Percentiles rank a stretch among this genome's conserved stretches.
phyloP scores from a whole-genome alignment of 768 basidiomycete genomes.

The Psilocybe tampanensis region DNA sequence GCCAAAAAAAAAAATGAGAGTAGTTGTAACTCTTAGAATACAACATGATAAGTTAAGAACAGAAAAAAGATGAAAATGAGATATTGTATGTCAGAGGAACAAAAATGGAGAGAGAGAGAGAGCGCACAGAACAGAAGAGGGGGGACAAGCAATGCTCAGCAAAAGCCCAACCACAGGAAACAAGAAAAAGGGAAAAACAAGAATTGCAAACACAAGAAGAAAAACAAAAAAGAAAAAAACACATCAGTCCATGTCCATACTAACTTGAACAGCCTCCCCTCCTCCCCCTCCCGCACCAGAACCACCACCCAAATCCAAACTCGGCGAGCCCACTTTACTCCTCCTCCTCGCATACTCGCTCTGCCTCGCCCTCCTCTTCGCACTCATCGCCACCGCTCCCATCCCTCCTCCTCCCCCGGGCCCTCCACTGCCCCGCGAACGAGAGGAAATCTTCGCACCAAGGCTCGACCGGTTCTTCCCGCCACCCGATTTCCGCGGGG shows the following conservation, averaged over 20 bases:
- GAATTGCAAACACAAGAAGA: not conserved
- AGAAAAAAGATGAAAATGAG: not conserved
- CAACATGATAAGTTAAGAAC: not conserved
- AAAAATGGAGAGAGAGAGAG: no score
- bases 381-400: conserved; percentile 54
- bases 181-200: no score
- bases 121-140: no score
- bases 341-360: conserved; percentile 70
- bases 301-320: no score
- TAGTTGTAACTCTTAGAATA: no score
- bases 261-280: no score
- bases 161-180: no score
- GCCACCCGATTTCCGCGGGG: conserved; percentile 21
- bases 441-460: conserved; percentile 37
- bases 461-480: conserved; percentile 53
- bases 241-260: not conserved
- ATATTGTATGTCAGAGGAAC: no score
- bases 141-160: no score
- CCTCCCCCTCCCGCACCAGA: no score
- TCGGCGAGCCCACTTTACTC: conserved; percentile 29
- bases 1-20: no score
- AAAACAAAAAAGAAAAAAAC: not conserved
- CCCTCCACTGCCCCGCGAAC: conserved; percentile 37
- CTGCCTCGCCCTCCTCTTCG: conserved; percentile 74
- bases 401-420: conserved; percentile 21